Percentiles rank a stretch among this genome's conserved stretches.
phyloP scores from a whole-genome alignment of 768 basidiomycete genomes.

The Rossbeevera mucosa region DNA sequence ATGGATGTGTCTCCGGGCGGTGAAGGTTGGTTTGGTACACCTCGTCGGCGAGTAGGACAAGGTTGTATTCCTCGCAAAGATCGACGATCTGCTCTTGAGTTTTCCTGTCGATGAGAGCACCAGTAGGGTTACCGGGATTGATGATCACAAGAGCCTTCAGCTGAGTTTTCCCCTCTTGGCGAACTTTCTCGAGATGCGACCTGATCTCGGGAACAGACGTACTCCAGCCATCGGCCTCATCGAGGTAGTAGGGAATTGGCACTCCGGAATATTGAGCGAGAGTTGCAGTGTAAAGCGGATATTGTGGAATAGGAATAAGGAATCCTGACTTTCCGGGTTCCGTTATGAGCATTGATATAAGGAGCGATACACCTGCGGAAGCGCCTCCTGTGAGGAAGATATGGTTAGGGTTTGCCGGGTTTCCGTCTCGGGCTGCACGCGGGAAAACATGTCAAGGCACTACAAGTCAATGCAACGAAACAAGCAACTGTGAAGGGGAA shows the following conservation, averaged over 20 bases:
- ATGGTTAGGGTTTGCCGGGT: constrained; percentile 71
- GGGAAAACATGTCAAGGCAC: not conserved
- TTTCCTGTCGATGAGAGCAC: constrained; percentile 66
- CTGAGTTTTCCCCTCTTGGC: constrained; percentile 47
- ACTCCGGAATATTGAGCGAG: constrained; percentile 82
- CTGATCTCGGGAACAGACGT: constrained; percentile 68
- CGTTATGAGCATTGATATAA: constrained; percentile 76
- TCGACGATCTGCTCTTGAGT: constrained; percentile 76
- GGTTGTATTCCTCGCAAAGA: constrained; percentile 76
- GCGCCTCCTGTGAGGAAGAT: constrained; percentile 97
- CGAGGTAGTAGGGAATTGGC: constrained; percentile 83
- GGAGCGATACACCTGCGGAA: constrained; percentile 86
- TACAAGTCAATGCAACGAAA: constrained; percentile 4
- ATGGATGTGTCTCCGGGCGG: constrained; percentile 57
- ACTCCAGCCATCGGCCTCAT: constrained; percentile 79
- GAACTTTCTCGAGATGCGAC: constrained; percentile 60
- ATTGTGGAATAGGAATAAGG: constrained; percentile 96
- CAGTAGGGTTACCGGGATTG: constrained; percentile 98
- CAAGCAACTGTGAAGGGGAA: not conserved
- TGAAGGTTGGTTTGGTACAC: constrained; percentile 98
- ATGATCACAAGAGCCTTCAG: constrained; percentile 92
- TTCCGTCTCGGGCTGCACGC: constrained; percentile 78
- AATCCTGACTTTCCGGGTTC: constrained; percentile 60
- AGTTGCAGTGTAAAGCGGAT: constrained; percentile 94
- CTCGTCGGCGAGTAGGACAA: constrained; percentile 94